Conservation (phyloP, 768 basidiomycete species). For the Tulasnella sp. region DNA sequence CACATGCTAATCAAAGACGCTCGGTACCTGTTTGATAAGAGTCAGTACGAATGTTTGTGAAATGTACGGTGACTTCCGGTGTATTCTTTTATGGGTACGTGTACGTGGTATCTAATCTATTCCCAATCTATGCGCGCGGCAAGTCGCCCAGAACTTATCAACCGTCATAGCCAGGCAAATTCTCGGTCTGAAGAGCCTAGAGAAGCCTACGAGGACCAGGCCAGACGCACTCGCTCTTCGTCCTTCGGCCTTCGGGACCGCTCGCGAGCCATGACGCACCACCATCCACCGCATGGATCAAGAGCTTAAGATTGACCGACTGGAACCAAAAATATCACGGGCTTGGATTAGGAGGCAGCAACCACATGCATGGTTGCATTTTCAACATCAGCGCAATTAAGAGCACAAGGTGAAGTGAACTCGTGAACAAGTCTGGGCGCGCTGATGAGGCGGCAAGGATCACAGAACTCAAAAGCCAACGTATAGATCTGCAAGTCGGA, state of each 20-base stretch:
- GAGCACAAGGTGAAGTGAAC: no score
- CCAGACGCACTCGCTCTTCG: neutral
- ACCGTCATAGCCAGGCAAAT: neutral
- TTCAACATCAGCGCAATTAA: no score
- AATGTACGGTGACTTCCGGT: neutral
- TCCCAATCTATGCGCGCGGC: neutral
- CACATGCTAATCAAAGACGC: neutral
- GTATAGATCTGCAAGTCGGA: no score
- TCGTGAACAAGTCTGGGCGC: no score
- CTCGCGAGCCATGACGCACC: no score
- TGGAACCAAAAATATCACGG: neutral
- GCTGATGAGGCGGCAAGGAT: no score
- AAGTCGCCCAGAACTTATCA: neutral
- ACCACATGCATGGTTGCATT: no score
- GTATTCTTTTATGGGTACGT: neutral
- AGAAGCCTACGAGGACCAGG: neutral
- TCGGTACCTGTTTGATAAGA: constrained; percentile 1
- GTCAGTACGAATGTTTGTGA: neutral
- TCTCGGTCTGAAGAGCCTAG: neutral
- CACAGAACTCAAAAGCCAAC: no score
- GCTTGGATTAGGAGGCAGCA: no score
- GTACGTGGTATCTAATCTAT: neutral
- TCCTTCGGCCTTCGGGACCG: neutral
- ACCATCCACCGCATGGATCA: neutral
- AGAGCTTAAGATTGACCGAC: neutral